Evolutionary conservation across 2,329 filamentous ascomycete species (phyloP), one percentile per base, ranked within the genome.

Genomic region (Clarireedia paspali): DNA sequence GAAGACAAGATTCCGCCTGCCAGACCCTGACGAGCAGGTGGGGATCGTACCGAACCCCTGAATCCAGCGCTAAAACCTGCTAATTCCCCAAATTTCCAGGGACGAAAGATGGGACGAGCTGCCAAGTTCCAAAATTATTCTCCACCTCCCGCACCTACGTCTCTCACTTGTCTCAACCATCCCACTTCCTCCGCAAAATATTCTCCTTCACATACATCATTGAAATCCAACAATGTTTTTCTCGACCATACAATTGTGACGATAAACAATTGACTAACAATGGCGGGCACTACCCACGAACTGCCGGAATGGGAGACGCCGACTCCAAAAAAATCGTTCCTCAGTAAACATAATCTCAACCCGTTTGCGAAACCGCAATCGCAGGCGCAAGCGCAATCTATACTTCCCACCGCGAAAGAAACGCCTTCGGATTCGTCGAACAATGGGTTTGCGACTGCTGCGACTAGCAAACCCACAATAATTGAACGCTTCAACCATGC

Each of bases 301-400:
- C 24, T 60, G 36, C 62, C 61, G 10, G 63, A 62, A n/a, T 66
- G 64, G 64, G 64, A 66, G 56, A 57, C 57, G 24, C 57, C 63
- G 14, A 20, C 56, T 26, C 34, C 45, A 5, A 53, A 56, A 10
- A 17, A 56, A 46, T 49, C 52, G 9, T 55, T 57, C n/a, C 59
- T 59, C 47, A 57, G 57, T 46, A 58, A 52, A 39, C 34, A 58
- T 46, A 57, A 60, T 40, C 50, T 53, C 39, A 61, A 62, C 53
- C 20, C 30, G 17, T 55, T 44, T 7, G 30, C 51, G 17, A 52
- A 57, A 26, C 45, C 52, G 23, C 26, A 55, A 45, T 47, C 56
- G 23, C 14, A 30, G 20, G 34, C 45, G 15, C 20, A 26, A 47
- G 7, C 47, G 30, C n/a, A 36, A 36, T 38, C 47, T 49, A 45